These are phyloP conservation scores for Monosporascus ibericus DNA, from an alignment of 2,329 filamentous ascomycete species.

Conservation along the genomic window DNA sequence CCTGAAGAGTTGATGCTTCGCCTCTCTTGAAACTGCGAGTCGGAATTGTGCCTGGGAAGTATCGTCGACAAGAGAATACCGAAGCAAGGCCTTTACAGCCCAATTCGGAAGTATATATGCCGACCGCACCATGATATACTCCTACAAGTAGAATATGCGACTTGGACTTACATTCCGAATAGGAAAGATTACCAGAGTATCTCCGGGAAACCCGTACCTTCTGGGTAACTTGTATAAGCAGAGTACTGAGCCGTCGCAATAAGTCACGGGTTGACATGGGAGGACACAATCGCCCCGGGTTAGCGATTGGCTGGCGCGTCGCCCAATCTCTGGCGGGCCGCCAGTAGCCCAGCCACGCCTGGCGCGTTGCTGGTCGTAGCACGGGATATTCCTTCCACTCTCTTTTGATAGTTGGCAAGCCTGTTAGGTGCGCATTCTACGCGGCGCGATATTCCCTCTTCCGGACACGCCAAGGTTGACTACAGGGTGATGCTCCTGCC, in stretches of 20 bases:
- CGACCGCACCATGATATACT: too few relatives aligned
- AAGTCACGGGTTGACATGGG: background rate
- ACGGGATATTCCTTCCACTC: slow-evolving; percentile 8
- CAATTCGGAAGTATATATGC: too few relatives aligned
- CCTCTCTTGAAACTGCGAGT: too few relatives aligned
- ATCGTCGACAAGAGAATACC: too few relatives aligned
- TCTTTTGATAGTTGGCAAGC: background rate
- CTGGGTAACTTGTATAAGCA: too few relatives aligned
- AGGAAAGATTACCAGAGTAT: too few relatives aligned
- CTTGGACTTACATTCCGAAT: too few relatives aligned
- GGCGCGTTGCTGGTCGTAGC: slow-evolving; percentile 15
- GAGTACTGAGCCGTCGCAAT: background rate
- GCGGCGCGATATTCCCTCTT: background rate
- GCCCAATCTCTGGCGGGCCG: slow-evolving; percentile 12
- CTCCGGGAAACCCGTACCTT: too few relatives aligned
- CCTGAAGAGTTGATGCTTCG: too few relatives aligned
- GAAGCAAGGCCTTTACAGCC: too few relatives aligned
- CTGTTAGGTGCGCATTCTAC: background rate
- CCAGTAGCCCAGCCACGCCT: slow-evolving; percentile 13
- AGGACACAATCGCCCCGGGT: slow-evolving; percentile 16
- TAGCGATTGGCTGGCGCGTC: slow-evolving; percentile 19
- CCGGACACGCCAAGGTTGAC: background rate
- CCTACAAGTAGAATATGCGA: too few relatives aligned
- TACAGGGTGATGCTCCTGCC: background rate
- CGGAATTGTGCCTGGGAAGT: too few relatives aligned